Evolutionary conservation across 208 protist species (phyloP).

Genomic region (Tritrichomonas musculus): DNA sequence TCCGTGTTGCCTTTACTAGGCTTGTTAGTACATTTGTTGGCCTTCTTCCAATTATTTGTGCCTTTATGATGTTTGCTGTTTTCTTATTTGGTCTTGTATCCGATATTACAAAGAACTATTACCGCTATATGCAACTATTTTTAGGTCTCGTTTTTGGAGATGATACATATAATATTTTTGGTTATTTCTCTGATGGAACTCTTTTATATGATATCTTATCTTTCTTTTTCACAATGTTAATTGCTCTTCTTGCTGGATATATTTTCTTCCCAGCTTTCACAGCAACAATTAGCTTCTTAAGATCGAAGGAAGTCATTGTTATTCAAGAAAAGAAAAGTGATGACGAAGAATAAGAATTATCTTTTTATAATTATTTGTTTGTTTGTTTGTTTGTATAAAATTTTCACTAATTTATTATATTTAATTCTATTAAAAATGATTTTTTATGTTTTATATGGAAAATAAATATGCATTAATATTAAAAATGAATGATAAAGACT

Average conservation of each 20-base stretch:
- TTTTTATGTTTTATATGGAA: no score
- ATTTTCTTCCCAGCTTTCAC: slow-evolving; percentile 22
- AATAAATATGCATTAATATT: no score
- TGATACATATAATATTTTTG: background rate
- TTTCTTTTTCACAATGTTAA: background rate
- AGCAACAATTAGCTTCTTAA: background rate
- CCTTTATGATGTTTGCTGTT: background rate
- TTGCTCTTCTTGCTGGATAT: slow-evolving; percentile 8
- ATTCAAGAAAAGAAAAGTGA: background rate
- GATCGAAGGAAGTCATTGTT: background rate
- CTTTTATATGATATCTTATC: background rate
- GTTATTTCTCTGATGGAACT: slow-evolving; percentile 16
- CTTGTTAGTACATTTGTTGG: background rate
- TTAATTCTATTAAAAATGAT: no score
- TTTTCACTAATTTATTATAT: background rate
- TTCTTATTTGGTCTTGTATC: slow-evolving; percentile 25
- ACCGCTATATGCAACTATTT: background rate
- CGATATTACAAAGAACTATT: background rate
- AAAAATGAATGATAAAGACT: no score
- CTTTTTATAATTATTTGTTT: background rate
- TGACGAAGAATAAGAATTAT: background rate
- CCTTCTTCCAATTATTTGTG: background rate
- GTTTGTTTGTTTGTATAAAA: background rate
- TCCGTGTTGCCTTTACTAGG: background rate
- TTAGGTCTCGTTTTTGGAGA: background rate